Percentiles rank a stretch among this genome's conserved stretches.
These are phyloP conservation scores for Spiromastix sp. DNA, from an alignment of 2,329 filamentous ascomycete genomes.

Conservation along the genomic window DNA sequence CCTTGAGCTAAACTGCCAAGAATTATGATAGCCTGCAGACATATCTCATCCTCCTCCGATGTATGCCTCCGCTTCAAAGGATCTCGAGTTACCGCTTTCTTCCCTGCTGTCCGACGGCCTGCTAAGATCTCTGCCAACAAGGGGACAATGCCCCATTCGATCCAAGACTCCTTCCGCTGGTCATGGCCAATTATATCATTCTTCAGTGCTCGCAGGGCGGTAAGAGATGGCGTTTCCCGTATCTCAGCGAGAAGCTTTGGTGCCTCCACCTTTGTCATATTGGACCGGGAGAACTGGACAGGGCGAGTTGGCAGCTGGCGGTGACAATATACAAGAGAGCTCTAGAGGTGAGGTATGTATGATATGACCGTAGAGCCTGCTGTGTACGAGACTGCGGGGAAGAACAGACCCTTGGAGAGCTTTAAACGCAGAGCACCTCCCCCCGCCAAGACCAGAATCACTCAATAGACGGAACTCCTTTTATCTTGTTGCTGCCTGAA, in stretches of 20 bases:
- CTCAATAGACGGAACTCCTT: too few relatives aligned
- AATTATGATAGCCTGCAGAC: constrained; percentile 74
- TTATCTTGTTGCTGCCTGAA: too few relatives aligned
- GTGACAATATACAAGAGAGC: too few relatives aligned
- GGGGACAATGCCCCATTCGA: constrained; percentile 55
- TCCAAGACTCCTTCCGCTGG: constrained; percentile 72
- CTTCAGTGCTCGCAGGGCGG: constrained; percentile 64
- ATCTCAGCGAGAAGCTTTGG: constrained; percentile 49
- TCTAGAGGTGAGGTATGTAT: too few relatives aligned
- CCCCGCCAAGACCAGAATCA: too few relatives aligned
- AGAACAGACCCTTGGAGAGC: too few relatives aligned
- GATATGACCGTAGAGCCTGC: too few relatives aligned
- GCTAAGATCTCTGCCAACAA: constrained; percentile 40
- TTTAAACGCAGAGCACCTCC: too few relatives aligned
- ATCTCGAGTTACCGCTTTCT: constrained; percentile 19
- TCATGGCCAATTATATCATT: constrained; percentile 83
- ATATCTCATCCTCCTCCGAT: constrained; percentile 54
- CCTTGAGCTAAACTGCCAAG: constrained; percentile 76
- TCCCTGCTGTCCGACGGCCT: constrained; percentile 33
- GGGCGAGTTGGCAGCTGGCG: background rate
- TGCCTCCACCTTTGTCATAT: constrained; percentile 46
- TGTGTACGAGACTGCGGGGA: too few relatives aligned
- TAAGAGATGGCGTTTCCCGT: constrained; percentile 41
- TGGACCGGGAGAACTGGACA: constrained; percentile 10
- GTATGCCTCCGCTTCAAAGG: constrained; percentile 18